Evolutionary conservation across 495 filamentous ascomycete species (phyloP), one percentile per base, ranked within the genome.

Genomic region (Neurospora discreta): DNA sequence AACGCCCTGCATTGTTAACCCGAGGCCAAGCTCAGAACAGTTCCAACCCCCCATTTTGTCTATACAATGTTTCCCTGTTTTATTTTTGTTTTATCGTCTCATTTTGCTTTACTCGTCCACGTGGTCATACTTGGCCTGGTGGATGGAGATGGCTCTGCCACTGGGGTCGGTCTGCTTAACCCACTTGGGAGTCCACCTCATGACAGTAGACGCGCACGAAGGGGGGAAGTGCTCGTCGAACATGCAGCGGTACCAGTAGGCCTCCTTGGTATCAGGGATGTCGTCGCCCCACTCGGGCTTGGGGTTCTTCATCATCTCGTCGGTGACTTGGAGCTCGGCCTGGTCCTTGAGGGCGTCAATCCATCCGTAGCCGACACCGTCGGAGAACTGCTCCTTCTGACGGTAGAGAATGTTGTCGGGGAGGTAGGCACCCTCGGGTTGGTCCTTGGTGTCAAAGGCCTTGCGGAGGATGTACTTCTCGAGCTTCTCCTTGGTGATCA

Each of bases 311-410:
- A 99, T 90, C 89, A 96, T 93, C 85, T 98, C 95, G 78, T 98
- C 94, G 30, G 91, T 95, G 52, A 99, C 91, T 46, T 95, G 87
- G 71, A 88, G 78, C 82, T 95, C 93, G 73, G 95, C 96, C 73
- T 90, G 89, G 80, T 98, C 96, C 86, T 97, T 99, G 67, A 99
- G 87, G 18, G 89, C 92, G 79, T 99, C 96, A 82, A 98, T 98
- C 95, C 95, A 99, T 73, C 96, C 94, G 84, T 99, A 99, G 71
- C 95, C 95, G 74, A 99, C 96, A 81, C 95, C 95, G 78, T 99
- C 95, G 70, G 90, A 93, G 85, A 99, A 99, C 85, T 98, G 96
- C 85, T 99, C 95, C 88, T 99, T 99, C 85, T 99, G 95, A 77
- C 95, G 88, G 92, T 93, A 99, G 44, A 99, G 90, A 75, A 99